Evolutionary conservation across 2,329 filamentous ascomycete genomes (phyloP), one percentile per base, ranked within the genome.

Genomic region (Fusarium phyllophilum): DNA sequence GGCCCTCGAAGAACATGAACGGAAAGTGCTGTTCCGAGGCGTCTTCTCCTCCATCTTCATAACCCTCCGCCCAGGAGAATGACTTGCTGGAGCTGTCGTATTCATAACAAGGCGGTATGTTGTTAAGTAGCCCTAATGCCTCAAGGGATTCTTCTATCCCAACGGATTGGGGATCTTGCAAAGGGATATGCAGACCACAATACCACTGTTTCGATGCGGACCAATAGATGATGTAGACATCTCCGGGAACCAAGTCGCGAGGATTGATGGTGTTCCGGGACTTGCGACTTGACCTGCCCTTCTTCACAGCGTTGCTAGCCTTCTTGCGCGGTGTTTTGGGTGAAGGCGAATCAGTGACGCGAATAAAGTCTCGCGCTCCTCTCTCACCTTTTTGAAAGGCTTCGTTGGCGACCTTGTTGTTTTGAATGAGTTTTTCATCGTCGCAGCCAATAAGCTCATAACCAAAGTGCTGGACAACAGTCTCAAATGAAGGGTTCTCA

Each of bases 1-100:
- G n/a, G 4, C 62, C 74, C 17, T 76, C 74, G 11, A 76, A 76
- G 46, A 71, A 73, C 34, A 75, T 68, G 34, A 76, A 72, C 2
- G 74, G 66, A n/a, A 75, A 75, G 11, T 73, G 38, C 22, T 63
- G 63, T 33, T 51, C 46, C 8, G 56, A 39, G 8, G 44, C 36
- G 7, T 18, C 31, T 4, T 67, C 51, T 7, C 63, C 74, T 2
- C 36, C 62, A 7, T 68, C 57, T 24, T 75, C 56, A 22, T 69
- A 76, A 13, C 39, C 74, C 20, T 58, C 12, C 10, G 42, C 42
- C 72, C 71, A 76, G 3, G 49, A 46, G 24, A 71, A 55, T 0
- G 46, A 54, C 26, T 63, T 58, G 24, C 38, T 63, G 14, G 54
- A 56, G 31, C 41, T 49, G n/a, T 76, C 62, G 33, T 71, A 71